Conservation (phyloP, 2,329 filamentous ascomycete species). For the Epichloe aotearoae region DNA sequence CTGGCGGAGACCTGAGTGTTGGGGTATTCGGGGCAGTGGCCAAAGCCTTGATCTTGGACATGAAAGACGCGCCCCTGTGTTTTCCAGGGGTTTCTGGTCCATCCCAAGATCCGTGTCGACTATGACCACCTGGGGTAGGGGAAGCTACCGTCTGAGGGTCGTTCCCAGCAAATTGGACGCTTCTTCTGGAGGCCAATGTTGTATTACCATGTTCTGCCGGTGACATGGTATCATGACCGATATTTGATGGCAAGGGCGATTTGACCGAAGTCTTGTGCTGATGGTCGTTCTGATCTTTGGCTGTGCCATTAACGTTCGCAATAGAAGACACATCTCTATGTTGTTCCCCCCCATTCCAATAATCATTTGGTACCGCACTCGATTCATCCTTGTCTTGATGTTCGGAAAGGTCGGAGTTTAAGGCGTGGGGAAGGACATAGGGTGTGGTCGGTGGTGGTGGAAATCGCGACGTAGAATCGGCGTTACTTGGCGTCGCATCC, state of each 20-base stretch:
- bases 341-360: conserved; percentile 9
- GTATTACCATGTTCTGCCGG: not conserved
- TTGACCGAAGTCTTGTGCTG: not conserved
- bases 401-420: conserved; percentile 1
- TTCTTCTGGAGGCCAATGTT: conserved; percentile 28
- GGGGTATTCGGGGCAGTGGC: conserved; percentile 40
- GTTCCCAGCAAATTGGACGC: conserved; percentile 61
- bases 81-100: conserved; percentile 48
- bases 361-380: conserved; percentile 5
- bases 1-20: conserved; percentile 27
- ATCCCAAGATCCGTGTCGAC: conserved; percentile 52
- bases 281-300: not conserved
- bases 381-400: not conserved
- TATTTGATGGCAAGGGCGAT: not conserved
- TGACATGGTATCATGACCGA: not conserved
- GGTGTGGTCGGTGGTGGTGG: conserved; percentile 5
- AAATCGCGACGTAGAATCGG: conserved; percentile 4
- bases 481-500: conserved; percentile 5
- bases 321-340: conserved; percentile 6
- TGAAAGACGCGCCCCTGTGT: conserved; percentile 51
- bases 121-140: conserved; percentile 29
- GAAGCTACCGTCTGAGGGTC: conserved; percentile 34
- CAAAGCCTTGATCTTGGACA: conserved; percentile 66
- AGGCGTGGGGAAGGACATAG: conserved; percentile 4
- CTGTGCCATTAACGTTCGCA: not conserved